These are phyloP conservation scores for Fusarium lateritium DNA, from an alignment of 2,329 filamentous ascomycete genomes.

Conservation along the genomic window DNA sequence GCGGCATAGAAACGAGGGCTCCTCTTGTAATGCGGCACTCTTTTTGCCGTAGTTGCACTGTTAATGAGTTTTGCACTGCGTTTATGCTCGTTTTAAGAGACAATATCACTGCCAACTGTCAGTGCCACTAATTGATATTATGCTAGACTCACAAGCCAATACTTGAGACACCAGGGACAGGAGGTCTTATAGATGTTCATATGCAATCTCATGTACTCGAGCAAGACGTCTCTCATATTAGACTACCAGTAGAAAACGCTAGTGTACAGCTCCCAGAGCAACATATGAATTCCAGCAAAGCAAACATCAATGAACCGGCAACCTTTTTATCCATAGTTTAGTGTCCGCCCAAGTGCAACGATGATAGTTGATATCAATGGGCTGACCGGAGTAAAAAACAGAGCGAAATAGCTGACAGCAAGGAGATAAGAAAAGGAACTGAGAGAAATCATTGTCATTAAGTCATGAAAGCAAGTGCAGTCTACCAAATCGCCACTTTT, in stretches of 20 bases:
- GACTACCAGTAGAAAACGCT: constrained; percentile 6
- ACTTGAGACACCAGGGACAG: background rate
- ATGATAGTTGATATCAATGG: constrained; percentile 1
- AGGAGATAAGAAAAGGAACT: constrained; percentile 15
- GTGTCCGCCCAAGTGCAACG: background rate
- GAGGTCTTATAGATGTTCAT: background rate
- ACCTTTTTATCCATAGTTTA: constrained; percentile 17
- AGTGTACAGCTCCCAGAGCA: constrained; percentile 31
- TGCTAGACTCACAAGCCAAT: background rate
- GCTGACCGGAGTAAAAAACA: constrained; percentile 15
- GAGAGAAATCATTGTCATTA: constrained; percentile 48
- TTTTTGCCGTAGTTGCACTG: background rate
- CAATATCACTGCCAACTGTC: constrained; percentile 12
- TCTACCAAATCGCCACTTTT: constrained; percentile 48
- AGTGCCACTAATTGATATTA: background rate
- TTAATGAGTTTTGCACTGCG: background rate
- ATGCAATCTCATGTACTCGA: background rate
- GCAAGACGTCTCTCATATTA: constrained; percentile 13
- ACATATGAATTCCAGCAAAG: constrained; percentile 14
- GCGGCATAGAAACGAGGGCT: background rate
- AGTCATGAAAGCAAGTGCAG: constrained; percentile 48
- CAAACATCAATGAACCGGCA: background rate
- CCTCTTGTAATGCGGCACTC: background rate
- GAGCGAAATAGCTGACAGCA: constrained; percentile 20
- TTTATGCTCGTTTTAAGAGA: constrained; percentile 5